These are phyloP conservation scores for Blastobotrys indianensis DNA, from an alignment of 1,139 yeast species.

Conservation along the genomic window DNA sequence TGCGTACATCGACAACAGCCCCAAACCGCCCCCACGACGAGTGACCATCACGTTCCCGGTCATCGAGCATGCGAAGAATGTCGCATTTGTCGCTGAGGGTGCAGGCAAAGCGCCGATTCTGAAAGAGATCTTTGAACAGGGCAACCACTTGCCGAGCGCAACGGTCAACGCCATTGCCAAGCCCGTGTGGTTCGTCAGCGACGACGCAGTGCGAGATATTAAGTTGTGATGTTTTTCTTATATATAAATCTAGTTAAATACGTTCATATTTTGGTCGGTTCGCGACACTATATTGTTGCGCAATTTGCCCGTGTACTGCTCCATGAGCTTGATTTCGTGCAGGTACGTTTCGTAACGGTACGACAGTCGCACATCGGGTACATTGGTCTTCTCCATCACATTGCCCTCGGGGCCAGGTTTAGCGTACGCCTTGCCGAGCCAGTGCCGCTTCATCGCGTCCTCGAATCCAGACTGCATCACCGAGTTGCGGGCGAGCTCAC, in stretches of 20 bases:
- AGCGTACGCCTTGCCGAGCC: slow-evolving; percentile 77
- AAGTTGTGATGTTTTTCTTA: slow-evolving; percentile 7
- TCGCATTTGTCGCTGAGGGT: slow-evolving; percentile 88
- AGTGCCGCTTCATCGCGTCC: slow-evolving; percentile 71
- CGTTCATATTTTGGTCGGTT: slow-evolving; percentile 5
- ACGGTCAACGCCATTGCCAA: slow-evolving; percentile 52
- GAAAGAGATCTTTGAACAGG: slow-evolving; percentile 56
- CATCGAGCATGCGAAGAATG: slow-evolving; percentile 46
- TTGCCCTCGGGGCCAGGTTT: slow-evolving; percentile 67
- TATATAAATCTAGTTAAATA: slow-evolving; percentile 1
- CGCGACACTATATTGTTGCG: slow-evolving; percentile 6
- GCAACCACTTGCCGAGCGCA: slow-evolving; percentile 61
- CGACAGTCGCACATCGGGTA: slow-evolving; percentile 78
- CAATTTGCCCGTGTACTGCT: slow-evolving; percentile 42
- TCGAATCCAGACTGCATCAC: slow-evolving; percentile 94
- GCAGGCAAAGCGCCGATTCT: slow-evolving; percentile 73
- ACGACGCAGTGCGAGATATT: slow-evolving; percentile 65
- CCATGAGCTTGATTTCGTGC: slow-evolving; percentile 69
- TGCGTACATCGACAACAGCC: slow-evolving; percentile 53
- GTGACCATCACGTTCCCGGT: slow-evolving; percentile 66
- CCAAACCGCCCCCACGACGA: slow-evolving; percentile 75
- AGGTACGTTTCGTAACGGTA: slow-evolving; percentile 76
- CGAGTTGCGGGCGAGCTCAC: slow-evolving; percentile 80
- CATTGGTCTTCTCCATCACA: slow-evolving; percentile 88
- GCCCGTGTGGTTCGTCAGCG: slow-evolving; percentile 78